A percentile compares a stretch with the other conserved stretches of the same genome.
Evolutionary conservation across 371 early-diverging fungal genomes (phyloP).

Genomic region (Mucor sp.): DNA sequence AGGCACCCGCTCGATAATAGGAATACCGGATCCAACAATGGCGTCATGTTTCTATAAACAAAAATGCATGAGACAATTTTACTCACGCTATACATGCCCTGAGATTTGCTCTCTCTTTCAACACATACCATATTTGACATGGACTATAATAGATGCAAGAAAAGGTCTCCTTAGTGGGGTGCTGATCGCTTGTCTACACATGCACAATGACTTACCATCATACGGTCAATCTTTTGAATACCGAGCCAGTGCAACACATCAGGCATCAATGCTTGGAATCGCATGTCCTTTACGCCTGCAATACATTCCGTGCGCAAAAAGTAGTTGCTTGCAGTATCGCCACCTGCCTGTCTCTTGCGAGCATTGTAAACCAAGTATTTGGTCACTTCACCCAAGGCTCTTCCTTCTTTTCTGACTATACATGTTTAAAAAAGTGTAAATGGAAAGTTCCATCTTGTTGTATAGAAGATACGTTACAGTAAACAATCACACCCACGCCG

Average conservation of each 20-base stretch:
- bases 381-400: conserved; percentile 95
- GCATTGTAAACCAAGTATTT: conserved; percentile 97
- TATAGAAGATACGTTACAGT: conserved; percentile 53
- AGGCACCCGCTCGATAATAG: conserved; percentile 86
- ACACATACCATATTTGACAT: conserved; percentile 79
- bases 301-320: conserved; percentile 92
- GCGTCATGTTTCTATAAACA: conserved; percentile 87
- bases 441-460: background rate
- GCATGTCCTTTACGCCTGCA: conserved; percentile 97
- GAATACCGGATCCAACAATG: conserved; percentile 89
- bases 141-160: conserved; percentile 44
- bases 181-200: background rate
- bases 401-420: conserved; percentile 89
- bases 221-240: conserved; percentile 91
- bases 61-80: background rate
- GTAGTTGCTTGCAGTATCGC: conserved; percentile 91
- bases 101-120: too few species aligned
- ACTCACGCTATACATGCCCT: background rate
- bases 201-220: conserved; percentile 65
- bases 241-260: conserved; percentile 97
- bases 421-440: background rate
- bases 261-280: conserved; percentile 98
- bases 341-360: conserved; percentile 85
- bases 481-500: conserved; percentile 93
- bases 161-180: background rate